These are phyloP conservation scores for Hyaloperonospora arabidopsidis DNA, from an alignment of 352 stramenopile genomes.

Conservation along the genomic window DNA sequence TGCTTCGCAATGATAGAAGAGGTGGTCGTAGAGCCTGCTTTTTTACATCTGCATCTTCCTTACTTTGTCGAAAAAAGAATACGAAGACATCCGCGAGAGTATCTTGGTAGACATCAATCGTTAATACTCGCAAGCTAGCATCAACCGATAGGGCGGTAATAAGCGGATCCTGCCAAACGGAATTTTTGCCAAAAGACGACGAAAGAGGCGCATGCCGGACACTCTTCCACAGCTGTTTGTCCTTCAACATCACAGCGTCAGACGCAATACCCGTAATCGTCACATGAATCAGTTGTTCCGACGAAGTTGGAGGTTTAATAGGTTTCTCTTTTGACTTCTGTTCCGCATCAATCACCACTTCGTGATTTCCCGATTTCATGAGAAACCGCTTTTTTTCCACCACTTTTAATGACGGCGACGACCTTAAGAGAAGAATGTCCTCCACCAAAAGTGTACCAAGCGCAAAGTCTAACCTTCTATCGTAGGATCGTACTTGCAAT, in stretches of 20 bases:
- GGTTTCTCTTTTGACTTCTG: slow-evolving; percentile 11
- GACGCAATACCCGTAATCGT: slow-evolving; percentile 62
- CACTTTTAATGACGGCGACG: slow-evolving; percentile 18
- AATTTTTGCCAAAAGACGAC: slow-evolving; percentile 27
- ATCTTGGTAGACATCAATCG: slow-evolving; percentile 71
- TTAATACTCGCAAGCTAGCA: slow-evolving; percentile 55
- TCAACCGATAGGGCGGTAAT: slow-evolving; percentile 66
- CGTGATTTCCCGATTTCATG: slow-evolving; percentile 52
- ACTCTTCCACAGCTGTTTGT: slow-evolving; percentile 38
- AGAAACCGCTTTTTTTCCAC: slow-evolving; percentile 44
- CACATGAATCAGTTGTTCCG: slow-evolving; percentile 57
- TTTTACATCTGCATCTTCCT: slow-evolving; percentile 10
- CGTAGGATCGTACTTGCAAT: slow-evolving; percentile 55
- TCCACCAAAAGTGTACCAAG: slow-evolving; percentile 69
- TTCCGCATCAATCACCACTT: slow-evolving; percentile 19
- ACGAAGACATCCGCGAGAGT: slow-evolving; percentile 65
- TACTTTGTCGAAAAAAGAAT: slow-evolving; percentile 63
- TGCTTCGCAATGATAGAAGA: slow-evolving; percentile 21
- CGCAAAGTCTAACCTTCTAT: slow-evolving; percentile 60
- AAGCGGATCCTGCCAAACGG: slow-evolving; percentile 68
- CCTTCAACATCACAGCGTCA: slow-evolving; percentile 53
- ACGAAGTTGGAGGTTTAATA: slow-evolving; percentile 19
- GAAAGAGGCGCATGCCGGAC: slow-evolving; percentile 33
- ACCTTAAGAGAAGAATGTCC: slow-evolving; percentile 43
- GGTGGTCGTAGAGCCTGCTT: slow-evolving; percentile 13